Evolutionary conservation across 306 rosid species (phyloP).

Genomic region (Cucumis hystrix): DNA sequence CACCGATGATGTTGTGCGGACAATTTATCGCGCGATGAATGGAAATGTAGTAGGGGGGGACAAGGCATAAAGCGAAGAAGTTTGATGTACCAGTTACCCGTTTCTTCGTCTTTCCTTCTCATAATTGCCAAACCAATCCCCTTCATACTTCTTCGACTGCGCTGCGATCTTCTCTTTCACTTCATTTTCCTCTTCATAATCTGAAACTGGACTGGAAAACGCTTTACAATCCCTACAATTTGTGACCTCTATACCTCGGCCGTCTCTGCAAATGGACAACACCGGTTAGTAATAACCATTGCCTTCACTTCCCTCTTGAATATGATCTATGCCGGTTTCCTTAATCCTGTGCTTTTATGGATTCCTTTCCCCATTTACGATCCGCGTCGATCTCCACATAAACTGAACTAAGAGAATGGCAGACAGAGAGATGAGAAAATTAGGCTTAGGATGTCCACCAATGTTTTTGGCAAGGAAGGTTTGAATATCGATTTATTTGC

Average conservation of each 20-base stretch:
- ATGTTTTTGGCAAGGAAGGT: background rate
- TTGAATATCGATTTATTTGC: background rate
- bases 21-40: slow-evolving; percentile 4
- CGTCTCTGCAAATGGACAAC: slow-evolving; percentile 1
- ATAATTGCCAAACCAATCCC: background rate
- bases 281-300: background rate
- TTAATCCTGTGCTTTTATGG: background rate
- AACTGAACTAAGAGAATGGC: background rate
- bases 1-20: background rate
- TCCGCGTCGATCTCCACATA: background rate
- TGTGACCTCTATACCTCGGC: background rate
- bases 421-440: background rate
- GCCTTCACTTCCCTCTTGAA: background rate
- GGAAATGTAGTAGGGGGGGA: background rate
- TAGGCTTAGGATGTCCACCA: background rate
- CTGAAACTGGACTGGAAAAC: background rate
- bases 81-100: background rate
- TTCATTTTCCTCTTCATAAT: background rate
- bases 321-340: background rate
- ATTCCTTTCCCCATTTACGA: background rate
- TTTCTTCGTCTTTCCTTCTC: background rate
- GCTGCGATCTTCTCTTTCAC: background rate
- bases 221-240: background rate
- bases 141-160: background rate
- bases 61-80: background rate